These are phyloP conservation scores for Trichophyton schoenleinii DNA, from an alignment of 2,329 filamentous ascomycete genomes.

Conservation along the genomic window DNA sequence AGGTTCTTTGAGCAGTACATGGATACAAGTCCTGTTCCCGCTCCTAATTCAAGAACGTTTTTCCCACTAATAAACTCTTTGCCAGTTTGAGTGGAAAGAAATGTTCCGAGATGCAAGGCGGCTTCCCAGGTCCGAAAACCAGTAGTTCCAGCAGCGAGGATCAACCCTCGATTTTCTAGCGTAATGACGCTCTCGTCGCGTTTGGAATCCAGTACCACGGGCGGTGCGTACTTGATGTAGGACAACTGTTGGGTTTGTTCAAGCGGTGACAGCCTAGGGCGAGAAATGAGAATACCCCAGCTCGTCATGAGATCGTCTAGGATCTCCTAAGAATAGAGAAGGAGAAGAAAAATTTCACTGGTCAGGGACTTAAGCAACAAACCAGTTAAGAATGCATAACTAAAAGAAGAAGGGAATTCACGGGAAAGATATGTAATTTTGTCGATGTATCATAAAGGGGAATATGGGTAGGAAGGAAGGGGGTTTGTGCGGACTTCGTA, in stretches of 20 bases:
- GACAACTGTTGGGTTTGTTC: conserved; percentile 57
- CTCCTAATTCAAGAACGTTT: conserved; percentile 51
- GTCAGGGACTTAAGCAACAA: conserved; percentile 12
- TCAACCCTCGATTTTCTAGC: conserved; percentile 45
- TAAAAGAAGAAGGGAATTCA: conserved; percentile 5
- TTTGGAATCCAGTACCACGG: conserved; percentile 12
- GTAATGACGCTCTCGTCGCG: conserved; percentile 21
- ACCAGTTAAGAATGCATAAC: conserved; percentile 8
- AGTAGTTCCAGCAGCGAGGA: conserved; percentile 48
- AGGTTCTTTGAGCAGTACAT: conserved; percentile 51
- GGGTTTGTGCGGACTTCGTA: conserved; percentile 33
- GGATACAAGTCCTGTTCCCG: conserved; percentile 54
- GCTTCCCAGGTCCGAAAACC: conserved; percentile 60
- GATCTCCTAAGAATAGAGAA: conserved; percentile 50
- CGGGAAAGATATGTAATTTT: neutral
- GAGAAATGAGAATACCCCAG: conserved; percentile 52
- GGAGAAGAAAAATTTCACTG: conserved; percentile 12
- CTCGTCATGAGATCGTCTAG: conserved; percentile 65
- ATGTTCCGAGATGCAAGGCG: conserved; percentile 50
- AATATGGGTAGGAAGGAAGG: no score
- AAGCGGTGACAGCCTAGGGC: conserved; percentile 51
- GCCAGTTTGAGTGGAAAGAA: conserved; percentile 39
- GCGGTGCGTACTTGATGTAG: conserved; percentile 57
- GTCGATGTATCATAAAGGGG: neutral
- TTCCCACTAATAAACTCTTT: conserved; percentile 38